A percentile compares a stretch with the other conserved stretches of the same genome.
Conservation (phyloP, 1,139 yeast genomes). For the Blastobotrys indianensis region DNA sequence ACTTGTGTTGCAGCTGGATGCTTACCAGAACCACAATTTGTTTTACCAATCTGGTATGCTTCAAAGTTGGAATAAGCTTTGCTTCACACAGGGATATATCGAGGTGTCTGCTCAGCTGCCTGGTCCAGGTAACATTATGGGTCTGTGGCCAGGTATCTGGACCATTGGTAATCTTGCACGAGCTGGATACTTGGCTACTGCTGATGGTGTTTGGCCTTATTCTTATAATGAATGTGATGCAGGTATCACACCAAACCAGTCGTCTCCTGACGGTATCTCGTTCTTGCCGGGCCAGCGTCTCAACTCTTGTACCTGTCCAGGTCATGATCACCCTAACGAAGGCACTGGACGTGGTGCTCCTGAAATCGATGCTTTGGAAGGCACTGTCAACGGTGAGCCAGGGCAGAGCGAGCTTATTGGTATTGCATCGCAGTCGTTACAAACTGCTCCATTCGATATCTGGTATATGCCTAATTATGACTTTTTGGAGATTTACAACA, state of each 20-base stretch:
- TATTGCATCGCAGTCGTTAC: conserved; percentile 74
- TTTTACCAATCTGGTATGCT: conserved; percentile 81
- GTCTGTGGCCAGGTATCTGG: conserved; percentile 92
- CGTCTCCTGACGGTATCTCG: conserved; percentile 73
- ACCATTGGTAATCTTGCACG: conserved; percentile 80
- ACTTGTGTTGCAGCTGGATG: conserved; percentile 61
- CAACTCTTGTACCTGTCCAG: conserved; percentile 63
- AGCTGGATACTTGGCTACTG: conserved; percentile 71
- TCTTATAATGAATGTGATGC: conserved; percentile 78
- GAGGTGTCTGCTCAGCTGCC: conserved; percentile 70
- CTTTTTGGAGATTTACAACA: conserved; percentile 58
- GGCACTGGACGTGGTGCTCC: conserved; percentile 88
- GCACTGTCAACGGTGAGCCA: conserved; percentile 43
- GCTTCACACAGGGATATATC: conserved; percentile 70
- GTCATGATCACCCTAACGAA: conserved; percentile 71
- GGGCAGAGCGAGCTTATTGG: conserved; percentile 40
- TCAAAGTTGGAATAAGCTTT: conserved; percentile 77
- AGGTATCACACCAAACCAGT: conserved; percentile 86
- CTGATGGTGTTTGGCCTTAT: conserved; percentile 90
- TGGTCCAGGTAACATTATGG: conserved; percentile 60
- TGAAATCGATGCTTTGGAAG: conserved; percentile 82
- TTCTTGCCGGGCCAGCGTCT: conserved; percentile 73
- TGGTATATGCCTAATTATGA: conserved; percentile 83
- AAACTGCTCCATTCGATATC: conserved; percentile 78
- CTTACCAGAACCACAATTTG: conserved; percentile 62